Conservation (phyloP, 2,329 filamentous ascomycete species). For the Plectosphaerella cucumerina region DNA sequence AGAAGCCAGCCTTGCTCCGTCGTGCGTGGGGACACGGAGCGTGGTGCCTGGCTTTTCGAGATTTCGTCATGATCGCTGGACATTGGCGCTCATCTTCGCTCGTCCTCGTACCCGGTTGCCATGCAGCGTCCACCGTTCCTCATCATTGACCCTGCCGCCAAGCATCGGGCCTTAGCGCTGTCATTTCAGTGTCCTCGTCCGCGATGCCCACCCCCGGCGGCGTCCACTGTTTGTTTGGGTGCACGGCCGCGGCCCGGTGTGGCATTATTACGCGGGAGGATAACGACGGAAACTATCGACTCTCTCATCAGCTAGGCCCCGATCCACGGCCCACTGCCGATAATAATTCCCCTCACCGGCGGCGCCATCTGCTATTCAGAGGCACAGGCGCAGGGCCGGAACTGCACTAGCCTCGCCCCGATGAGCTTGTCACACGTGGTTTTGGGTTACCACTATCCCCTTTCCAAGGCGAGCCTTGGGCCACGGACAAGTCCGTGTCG, state of each 20-base stretch:
- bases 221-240: no score
- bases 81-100: no score
- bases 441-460: slow-evolving; percentile 1
- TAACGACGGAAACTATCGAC: slow-evolving; percentile 9
- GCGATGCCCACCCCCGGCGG: background rate
- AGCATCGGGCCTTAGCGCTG: background rate
- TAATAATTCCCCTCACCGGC: background rate
- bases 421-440: slow-evolving; percentile 6
- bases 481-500: background rate
- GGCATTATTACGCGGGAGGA: background rate
- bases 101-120: background rate
- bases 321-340: background rate
- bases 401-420: background rate
- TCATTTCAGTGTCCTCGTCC: background rate
- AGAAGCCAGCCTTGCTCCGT: background rate
- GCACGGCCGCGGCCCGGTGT: background rate
- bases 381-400: background rate
- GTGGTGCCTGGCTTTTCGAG: no score
- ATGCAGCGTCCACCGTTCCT: background rate
- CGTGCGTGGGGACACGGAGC: background rate
- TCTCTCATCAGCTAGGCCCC: background rate
- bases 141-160: background rate
- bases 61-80: no score
- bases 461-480: background rate
- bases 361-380: background rate